Evolutionary conservation across 306 rosid genomes (phyloP).

Genomic region (Morella rubra): DNA sequence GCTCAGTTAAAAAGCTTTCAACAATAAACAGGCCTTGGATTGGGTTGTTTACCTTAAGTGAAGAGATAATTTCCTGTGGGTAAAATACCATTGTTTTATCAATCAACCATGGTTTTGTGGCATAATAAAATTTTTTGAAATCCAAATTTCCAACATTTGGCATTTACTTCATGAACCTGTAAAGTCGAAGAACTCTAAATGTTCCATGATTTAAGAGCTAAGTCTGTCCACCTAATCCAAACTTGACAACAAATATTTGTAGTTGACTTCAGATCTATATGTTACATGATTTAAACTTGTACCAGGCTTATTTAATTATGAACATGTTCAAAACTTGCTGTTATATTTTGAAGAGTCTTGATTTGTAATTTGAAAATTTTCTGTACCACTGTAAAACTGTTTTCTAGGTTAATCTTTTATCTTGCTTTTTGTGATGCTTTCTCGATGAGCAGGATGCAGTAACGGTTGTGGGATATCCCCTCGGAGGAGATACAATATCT

Average conservation of each 20-base stretch:
- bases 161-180: background rate
- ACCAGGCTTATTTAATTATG: background rate
- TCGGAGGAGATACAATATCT: conserved; percentile 99
- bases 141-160: background rate
- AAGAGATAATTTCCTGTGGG: background rate
- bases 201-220: background rate
- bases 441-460: conserved; percentile 81
- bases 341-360: background rate
- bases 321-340: background rate
- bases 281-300: background rate
- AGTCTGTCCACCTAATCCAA: background rate
- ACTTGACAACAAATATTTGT: background rate
- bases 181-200: background rate
- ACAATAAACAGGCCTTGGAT: background rate
- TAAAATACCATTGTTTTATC: background rate
- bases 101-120: background rate
- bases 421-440: conserved; percentile 14
- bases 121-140: background rate
- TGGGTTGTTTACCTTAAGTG: background rate
- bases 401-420: conserved; percentile 17
- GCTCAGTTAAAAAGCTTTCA: background rate
- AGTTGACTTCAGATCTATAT: background rate
- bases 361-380: background rate
- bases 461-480: conserved; percentile 97
- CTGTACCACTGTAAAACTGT: conserved; percentile 15